A percentile compares a stretch with the other conserved stretches of the same genome.
Conservation (phyloP, 2,329 filamentous ascomycete genomes). For the Hymenoscyphus infarciens region DNA sequence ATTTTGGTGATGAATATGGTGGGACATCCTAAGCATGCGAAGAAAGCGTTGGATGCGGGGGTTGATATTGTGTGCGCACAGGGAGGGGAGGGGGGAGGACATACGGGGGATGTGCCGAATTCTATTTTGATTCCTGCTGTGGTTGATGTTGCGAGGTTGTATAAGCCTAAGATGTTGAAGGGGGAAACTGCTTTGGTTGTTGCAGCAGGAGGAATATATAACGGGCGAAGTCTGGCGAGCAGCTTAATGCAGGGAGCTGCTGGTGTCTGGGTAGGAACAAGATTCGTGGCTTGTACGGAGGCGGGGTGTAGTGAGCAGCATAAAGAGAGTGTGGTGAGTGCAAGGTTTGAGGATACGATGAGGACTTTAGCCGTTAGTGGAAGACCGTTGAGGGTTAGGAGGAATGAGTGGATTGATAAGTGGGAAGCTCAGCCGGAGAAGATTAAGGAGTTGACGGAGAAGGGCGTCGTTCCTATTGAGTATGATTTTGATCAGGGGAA, state of each 20-base stretch:
- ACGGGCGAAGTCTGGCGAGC: constrained; percentile 76
- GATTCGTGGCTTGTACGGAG: constrained; percentile 82
- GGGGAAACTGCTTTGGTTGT: constrained; percentile 74
- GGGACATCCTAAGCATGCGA: constrained; percentile 84
- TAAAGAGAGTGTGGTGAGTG: constrained; percentile 79
- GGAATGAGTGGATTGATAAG: constrained; percentile 76
- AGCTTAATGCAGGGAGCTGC: constrained; percentile 83
- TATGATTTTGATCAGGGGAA: constrained; percentile 78
- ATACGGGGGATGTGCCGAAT: constrained; percentile 84
- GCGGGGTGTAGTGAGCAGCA: constrained; percentile 78
- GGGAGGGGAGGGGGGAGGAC: constrained; percentile 88
- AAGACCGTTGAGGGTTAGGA: constrained; percentile 72
- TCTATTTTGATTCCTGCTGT: constrained; percentile 85
- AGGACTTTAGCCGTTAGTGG: constrained; percentile 81
- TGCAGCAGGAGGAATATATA: constrained; percentile 82
- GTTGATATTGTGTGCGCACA: constrained; percentile 92
- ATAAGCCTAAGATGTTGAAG: constrained; percentile 58
- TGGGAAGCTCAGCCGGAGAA: constrained; percentile 77
- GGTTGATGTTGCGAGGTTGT: constrained; percentile 70
- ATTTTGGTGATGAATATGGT: constrained; percentile 98
- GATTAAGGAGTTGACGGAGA: constrained; percentile 70
- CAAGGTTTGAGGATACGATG: constrained; percentile 73
- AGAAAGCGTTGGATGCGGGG: constrained; percentile 80
- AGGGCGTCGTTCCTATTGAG: constrained; percentile 76
- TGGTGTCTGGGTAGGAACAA: constrained; percentile 91